A percentile compares a stretch with the other conserved stretches of the same genome.
Conservation (phyloP, 495 filamentous ascomycete genomes). For the Baudoinia panamericana region DNA sequence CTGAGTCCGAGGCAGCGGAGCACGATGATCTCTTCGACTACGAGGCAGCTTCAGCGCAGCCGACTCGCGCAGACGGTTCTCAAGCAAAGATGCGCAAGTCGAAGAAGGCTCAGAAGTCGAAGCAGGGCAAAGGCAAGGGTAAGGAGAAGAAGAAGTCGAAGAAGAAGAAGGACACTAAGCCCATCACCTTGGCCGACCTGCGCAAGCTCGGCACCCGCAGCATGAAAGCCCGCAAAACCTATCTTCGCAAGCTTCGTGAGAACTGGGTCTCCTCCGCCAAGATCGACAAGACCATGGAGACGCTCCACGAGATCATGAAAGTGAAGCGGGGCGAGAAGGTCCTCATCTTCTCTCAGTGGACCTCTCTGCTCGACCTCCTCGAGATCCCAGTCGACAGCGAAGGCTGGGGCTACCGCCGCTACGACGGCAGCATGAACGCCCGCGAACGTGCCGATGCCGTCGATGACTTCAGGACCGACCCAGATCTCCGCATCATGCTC, state of each 20-base stretch:
- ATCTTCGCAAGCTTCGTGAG: conserved; percentile 50
- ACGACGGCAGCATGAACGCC: conserved; percentile 74
- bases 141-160: conserved; percentile 29
- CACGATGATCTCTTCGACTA: conserved; percentile 27
- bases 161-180: conserved; percentile 32
- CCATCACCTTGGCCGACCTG: conserved; percentile 46
- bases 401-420: conserved; percentile 55
- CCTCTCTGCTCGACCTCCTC: conserved; percentile 78
- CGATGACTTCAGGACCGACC: conserved; percentile 50
- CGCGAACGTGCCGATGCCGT: conserved; percentile 58
- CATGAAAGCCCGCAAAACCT: conserved; percentile 49
- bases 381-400: conserved; percentile 66
- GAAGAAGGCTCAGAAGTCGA: conserved; percentile 23
- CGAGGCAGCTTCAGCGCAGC: conserved; percentile 15
- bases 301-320: conserved; percentile 43
- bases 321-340: conserved; percentile 53
- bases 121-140: conserved; percentile 22
- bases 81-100: conserved; percentile 35
- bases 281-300: conserved; percentile 58
- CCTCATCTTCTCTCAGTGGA: conserved; percentile 89
- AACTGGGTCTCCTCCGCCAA: conserved; percentile 67
- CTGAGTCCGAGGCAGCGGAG: conserved; percentile 26
- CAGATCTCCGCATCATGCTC: conserved; percentile 60
- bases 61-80: conserved; percentile 24
- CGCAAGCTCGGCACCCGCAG: conserved; percentile 52